Conservation (phyloP, 768 basidiomycete genomes). For the Wakefieldia striispora region DNA sequence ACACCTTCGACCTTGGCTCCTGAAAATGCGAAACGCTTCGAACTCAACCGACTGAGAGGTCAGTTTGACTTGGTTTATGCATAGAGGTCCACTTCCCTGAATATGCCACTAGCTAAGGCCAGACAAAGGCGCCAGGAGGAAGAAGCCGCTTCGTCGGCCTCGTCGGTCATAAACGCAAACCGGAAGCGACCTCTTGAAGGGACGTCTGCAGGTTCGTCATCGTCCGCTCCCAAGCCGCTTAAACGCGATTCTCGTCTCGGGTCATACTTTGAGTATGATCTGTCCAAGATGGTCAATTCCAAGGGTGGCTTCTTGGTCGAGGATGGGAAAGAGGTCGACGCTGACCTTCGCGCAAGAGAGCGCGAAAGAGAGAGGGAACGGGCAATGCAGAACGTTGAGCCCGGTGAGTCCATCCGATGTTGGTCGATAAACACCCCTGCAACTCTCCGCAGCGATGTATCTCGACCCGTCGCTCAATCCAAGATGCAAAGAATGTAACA, state of each 20-base stretch:
- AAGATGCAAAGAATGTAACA: conserved; percentile 81
- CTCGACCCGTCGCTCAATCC: conserved; percentile 75
- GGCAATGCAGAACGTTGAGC: conserved; percentile 70
- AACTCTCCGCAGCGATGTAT: conserved; percentile 58
- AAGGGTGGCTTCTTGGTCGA: conserved; percentile 95
- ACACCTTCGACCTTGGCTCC: conserved; percentile 44
- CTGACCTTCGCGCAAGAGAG: conserved; percentile 71
- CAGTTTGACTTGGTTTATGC: not conserved
- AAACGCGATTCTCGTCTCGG: conserved; percentile 79
- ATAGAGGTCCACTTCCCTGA: not conserved
- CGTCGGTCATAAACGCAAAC: conserved; percentile 53
- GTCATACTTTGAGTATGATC: conserved; percentile 95
- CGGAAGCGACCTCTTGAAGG: conserved; percentile 71
- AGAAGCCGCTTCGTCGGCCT: conserved; percentile 42
- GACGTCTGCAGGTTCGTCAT: conserved; percentile 40
- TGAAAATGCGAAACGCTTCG: conserved; percentile 69
- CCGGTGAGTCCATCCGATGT: conserved; percentile 43
- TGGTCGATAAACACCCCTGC: not conserved
- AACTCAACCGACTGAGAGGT: conserved; percentile 82
- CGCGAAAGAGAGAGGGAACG: conserved; percentile 79
- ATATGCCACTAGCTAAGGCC: conserved; percentile 58
- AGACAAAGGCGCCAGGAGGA: conserved; percentile 67
- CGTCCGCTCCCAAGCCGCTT: conserved; percentile 57
- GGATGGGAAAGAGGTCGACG: conserved; percentile 79
- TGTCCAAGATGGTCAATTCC: conserved; percentile 95